Evolutionary conservation across 176 grass and related monocot species (phyloP), one percentile per base, ranked within the genome.

Genomic region (Coix lacrymajobi): DNA sequence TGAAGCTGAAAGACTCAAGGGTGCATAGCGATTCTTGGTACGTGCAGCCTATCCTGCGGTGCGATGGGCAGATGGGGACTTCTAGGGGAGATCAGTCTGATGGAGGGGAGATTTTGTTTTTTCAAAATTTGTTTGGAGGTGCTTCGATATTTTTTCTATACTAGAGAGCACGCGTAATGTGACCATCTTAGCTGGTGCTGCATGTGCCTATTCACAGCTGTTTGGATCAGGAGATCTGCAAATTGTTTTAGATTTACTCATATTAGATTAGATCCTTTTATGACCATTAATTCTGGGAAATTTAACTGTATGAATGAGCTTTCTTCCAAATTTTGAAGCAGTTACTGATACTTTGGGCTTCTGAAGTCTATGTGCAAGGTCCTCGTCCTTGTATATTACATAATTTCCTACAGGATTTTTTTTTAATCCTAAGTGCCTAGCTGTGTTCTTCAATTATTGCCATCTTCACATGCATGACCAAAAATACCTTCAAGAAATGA

Each of bases 371-470:
- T 26, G 26, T 70, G 64, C 60, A 31, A 33, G 40, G 39, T n/a
- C 71, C 63, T 57, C 32, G 5, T 14, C 22, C 26, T 58, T 16
- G 22, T 39, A 64, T 61, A 8, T 68, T 37, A 29, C 67, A 60
- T 67, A 66, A n/a, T 37, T 68, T 46, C 52, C 49, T 72, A 60
- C 17, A 36, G 20, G 24, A 45, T 5, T 51, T 82, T 31, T 19
- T 48, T 36, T 54, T 15, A 19, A 19, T 71, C 22, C n/a, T 62
- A 62, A 49, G 64, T 74, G 69, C 58, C 20, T 60, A 74, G 37
- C 32, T 56, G 72, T 66, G 22, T 19, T 65, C 43, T 43, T 68
- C 70, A 63, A 81, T 57, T 85, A 77, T 85, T 78, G 28, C 54
- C 28, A 30, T 66, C 16, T 37, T 34, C 78, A 85, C 43, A 71